Evolutionary conservation across 176 grass and related monocot species (phyloP).

Genomic region (Carex scoparia): DNA sequence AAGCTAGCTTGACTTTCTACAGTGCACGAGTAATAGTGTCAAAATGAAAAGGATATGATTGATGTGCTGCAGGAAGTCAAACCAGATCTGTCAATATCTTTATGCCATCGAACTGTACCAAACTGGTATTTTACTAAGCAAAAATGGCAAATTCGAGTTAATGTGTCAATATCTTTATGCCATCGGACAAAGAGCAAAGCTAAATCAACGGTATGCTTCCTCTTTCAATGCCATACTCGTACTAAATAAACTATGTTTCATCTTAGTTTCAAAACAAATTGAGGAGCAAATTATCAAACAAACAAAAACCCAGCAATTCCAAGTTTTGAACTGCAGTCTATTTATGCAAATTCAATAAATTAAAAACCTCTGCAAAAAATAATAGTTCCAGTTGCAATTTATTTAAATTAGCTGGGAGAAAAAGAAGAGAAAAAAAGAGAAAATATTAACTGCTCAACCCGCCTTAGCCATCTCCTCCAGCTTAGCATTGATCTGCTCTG

Average conservation of each 20-base stretch:
- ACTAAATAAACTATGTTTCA: not conserved
- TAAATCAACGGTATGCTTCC: not conserved
- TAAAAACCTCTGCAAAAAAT: not conserved
- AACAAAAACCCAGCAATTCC: conserved; percentile 10
- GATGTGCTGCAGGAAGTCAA: too few relatives aligned
- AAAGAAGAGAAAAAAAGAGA: not conserved
- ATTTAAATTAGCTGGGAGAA: conserved; percentile 13
- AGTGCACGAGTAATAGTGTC: too few relatives aligned
- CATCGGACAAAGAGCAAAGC: not conserved
- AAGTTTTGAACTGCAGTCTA: not conserved
- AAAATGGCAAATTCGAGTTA: too few relatives aligned
- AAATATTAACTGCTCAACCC: conserved; percentile 8
- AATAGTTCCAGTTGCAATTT: not conserved
- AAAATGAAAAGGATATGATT: too few relatives aligned
- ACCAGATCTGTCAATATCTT: too few relatives aligned
- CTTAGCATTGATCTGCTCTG: conserved; percentile 58
- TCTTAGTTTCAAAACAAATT: not conserved
- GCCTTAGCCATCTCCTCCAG: conserved; percentile 59
- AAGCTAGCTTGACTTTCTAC: too few relatives aligned
- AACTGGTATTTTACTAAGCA: not conserved
- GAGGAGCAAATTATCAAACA: not conserved
- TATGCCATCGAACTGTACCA: not conserved
- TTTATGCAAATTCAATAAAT: conserved; percentile 7
- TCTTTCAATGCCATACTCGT: not conserved
- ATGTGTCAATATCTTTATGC: too few relatives aligned